Evolutionary conservation across 2,329 filamentous ascomycete genomes (phyloP).

Genomic region (Beauveria medogensis): DNA sequence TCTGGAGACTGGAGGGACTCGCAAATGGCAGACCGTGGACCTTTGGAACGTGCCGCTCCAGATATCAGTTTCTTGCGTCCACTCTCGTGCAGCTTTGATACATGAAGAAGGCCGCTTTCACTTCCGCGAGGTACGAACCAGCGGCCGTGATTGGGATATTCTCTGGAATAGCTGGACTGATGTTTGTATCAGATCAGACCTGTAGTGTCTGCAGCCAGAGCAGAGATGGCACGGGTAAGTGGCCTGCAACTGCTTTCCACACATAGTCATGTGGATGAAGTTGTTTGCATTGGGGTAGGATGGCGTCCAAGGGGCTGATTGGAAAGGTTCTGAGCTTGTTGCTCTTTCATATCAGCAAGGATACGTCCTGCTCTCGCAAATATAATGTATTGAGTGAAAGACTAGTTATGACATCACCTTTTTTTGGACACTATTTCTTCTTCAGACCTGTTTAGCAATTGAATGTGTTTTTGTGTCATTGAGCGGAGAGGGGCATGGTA

Average conservation of each 20-base stretch:
- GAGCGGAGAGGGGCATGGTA: background rate
- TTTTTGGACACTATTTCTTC: background rate
- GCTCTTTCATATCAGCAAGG: background rate
- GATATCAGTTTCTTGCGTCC: constrained; percentile 3
- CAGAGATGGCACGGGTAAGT: background rate
- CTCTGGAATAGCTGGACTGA: constrained; percentile 24
- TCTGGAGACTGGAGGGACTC: background rate
- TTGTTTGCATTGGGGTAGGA: background rate
- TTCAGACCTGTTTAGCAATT: background rate
- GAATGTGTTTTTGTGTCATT: background rate
- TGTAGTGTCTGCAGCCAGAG: background rate
- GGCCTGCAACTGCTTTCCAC: constrained; percentile 14
- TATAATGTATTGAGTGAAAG: background rate
- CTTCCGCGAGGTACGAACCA: background rate
- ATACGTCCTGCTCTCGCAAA: background rate
- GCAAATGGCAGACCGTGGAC: background rate
- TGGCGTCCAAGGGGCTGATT: background rate
- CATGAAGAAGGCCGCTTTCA: constrained; percentile 7
- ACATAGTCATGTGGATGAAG: background rate
- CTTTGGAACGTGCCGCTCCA: background rate
- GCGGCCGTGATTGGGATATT: constrained; percentile 14
- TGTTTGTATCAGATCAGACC: background rate
- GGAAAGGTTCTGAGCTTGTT: background rate
- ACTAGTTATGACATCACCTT: too few species aligned
- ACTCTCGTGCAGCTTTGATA: constrained; percentile 10